Base-by-base conservation (phyloP, 768 basidiomycete species). In the Lactifluus hygrophoroides region DNA sequence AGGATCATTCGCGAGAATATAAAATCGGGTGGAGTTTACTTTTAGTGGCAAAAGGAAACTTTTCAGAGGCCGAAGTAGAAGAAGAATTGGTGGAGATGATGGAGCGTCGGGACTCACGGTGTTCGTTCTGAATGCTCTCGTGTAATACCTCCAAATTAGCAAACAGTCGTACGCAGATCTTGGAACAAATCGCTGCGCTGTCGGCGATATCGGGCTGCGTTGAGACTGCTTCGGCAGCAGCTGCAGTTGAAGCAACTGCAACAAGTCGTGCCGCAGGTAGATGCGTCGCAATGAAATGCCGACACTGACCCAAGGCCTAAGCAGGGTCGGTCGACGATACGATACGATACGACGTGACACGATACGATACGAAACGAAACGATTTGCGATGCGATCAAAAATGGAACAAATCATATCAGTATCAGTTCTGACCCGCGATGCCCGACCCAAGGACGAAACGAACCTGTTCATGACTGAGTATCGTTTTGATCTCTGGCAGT, bases 401-500 rank as follows among this genome's bases (percentile, higher is more conserved):
- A 5, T 17, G 11, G 23, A n/a, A n/a, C n/a, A n/a, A n/a, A n/a
- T n/a, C n/a, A n/a, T n/a, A n/a, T n/a, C n/a, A n/a, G n/a, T n/a
- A n/a, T n/a, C n/a, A n/a, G n/a, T n/a, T n/a, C 14, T 30, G 27
- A 37, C 25, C 11, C 1, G 5, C 35, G 5, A 5, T 11, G 11
- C 1, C 11, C 54, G 51, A 51, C 32, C 38, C 10, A 27, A 21
- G 7, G 45, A n/a, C n/a, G n/a, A 32, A 23, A 65, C 70, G 45
- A 54, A 88, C 89, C 74, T 91, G 89, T 67, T 90, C 89, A 61
- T 92, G 89, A 71, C 89, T 91, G 64, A 88, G 66, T 16, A 92
- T 75, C 55, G 69, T 73, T 57, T 76, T 73, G 27, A 91, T 76
- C 42, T 86, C 74, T 43, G 76, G 68, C 9, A 83, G 61, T 57